Base-by-base conservation (phyloP, 805 yeast species). In the Millerago galiae region DNA sequence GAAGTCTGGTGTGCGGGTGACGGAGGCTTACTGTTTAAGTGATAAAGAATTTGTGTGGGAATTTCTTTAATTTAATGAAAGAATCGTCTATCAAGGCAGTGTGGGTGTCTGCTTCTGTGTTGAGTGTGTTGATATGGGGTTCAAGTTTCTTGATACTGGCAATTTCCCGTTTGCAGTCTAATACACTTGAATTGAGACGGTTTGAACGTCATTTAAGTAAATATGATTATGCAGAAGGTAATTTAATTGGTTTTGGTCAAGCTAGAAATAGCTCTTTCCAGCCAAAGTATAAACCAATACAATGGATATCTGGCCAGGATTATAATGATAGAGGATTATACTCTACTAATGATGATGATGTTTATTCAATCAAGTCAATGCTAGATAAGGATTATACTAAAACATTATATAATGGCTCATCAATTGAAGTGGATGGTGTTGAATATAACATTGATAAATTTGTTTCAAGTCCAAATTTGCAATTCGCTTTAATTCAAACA, bases 241-340 rank as follows among this genome's bases (percentile, higher is more conserved):
- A 35, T 17, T 37, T 48, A 14, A 42, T 57, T 3, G 51, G 58
- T 1, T 71, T 78, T 40, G 62, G 65, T 2, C 64, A 67, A 33
- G 63, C 70, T 3, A 70, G 91, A 49, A 73, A 75, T 39, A 78
- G 78, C 1, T 68, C 74, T 3, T 83, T 83, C 51, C 47, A 56
- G 0, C 82, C 93, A 0, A 60, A 65, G 13, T 61, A 54, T 38
- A 74, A 75, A 47, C 59, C 72, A 8, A 67, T 87, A 27, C 91
- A 83, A 58, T 87, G 95, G 95, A 75, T 86, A 35, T 54, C 58
- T 10, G 66, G 62, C 14, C 76, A 77, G 2, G 68, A 68, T 18
- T 74, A 51, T 11, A 62, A 75, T 47, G 90, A 82, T 56, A 72
- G 72, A 44, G 95, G 95, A 5, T 73, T 86, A 8, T 87, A 74